phyloP scores from a whole-genome alignment of 768 basidiomycete genomes.

The Russula sp. region DNA sequence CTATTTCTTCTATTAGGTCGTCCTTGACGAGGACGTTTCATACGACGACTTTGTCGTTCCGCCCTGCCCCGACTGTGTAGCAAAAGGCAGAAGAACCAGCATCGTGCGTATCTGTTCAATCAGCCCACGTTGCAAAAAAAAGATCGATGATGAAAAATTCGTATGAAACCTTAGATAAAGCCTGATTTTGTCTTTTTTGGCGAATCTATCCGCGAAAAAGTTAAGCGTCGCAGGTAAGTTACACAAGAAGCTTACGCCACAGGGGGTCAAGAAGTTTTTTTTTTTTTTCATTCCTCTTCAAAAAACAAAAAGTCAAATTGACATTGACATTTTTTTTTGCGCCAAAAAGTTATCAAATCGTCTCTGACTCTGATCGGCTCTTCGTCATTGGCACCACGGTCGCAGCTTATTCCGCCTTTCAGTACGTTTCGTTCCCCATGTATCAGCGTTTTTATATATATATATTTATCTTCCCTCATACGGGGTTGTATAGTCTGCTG shows the following conservation, averaged over 20 bases:
- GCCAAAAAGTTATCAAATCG: constrained; percentile 48
- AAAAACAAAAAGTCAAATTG: neutral
- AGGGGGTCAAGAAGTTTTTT: constrained; percentile 14
- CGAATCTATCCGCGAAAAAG: constrained; percentile 68
- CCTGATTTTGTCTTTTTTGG: constrained; percentile 87
- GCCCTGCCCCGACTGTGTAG: constrained; percentile 64
- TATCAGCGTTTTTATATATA: neutral
- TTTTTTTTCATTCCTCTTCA: too few relatives aligned
- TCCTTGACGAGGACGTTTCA: constrained; percentile 64
- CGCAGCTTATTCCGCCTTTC: constrained; percentile 90
- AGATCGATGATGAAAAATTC: neutral
- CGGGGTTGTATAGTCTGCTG: constrained; percentile 48
- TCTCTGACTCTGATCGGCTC: constrained; percentile 62
- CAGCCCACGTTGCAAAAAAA: neutral
- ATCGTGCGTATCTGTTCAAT: constrained; percentile 44
- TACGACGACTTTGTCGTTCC: constrained; percentile 81
- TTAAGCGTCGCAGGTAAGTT: constrained; percentile 67
- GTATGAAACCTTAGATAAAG: constrained; percentile 52
- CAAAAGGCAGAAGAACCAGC: constrained; percentile 53
- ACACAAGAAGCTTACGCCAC: too few relatives aligned
- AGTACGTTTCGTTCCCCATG: constrained; percentile 43
- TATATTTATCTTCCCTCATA: constrained; percentile 33
- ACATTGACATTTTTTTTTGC: neutral
- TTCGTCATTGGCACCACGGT: constrained; percentile 87
- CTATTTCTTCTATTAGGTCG: constrained; percentile 51